Base-by-base conservation (phyloP, 2,329 filamentous ascomycete genomes). In the Basipetospora chlamydospora region DNA sequence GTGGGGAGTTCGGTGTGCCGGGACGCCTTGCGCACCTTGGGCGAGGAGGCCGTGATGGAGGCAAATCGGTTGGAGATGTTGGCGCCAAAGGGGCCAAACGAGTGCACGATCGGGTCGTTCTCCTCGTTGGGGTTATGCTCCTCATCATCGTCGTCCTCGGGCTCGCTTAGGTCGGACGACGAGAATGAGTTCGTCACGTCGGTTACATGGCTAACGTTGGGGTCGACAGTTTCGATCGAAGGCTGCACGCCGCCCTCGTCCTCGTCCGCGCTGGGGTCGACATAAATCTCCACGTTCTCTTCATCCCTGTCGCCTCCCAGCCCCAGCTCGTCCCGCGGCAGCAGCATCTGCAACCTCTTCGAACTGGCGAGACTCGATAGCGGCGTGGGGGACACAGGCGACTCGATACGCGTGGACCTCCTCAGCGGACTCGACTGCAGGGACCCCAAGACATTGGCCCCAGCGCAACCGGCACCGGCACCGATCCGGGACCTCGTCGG, bases 51-150 rank as follows among this genome's bases (percentile, higher is more conserved):
- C 34, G 67, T 70, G 61, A 95, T 80, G 2, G 81, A 83, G 16
- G 83, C 81, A 54, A 95, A 70, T 18, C 83, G 77, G 42, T 74
- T 73, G n/a, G 88, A 75, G 26, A 94, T 67, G 51, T 94, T 84
- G 37, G 82, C 81, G 28, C 85, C 86, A 50, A 83, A 93, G 1
- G 86, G 85, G 12, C 86, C 87, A 46, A 95, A 95, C 0, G 87
- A 94, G 56, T 90, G 83, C 13, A 95, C 66, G 38, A 94, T 77
- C 3, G 87, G 87, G 47, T 96, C 90, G 44, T 95, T 95, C 58
- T 96, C 88, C 61, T 95, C 87, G 47, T 88, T 80, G 1, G 82
- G 78, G 43, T 93, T 76, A 35, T 83, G 78, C 35, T 37, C 35
- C 37, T 80, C 72, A 13, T 86, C 76, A 13, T 80, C 73, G 13